Conservation (phyloP, 495 filamentous ascomycete species). For the Penicillium egyptiacum region DNA sequence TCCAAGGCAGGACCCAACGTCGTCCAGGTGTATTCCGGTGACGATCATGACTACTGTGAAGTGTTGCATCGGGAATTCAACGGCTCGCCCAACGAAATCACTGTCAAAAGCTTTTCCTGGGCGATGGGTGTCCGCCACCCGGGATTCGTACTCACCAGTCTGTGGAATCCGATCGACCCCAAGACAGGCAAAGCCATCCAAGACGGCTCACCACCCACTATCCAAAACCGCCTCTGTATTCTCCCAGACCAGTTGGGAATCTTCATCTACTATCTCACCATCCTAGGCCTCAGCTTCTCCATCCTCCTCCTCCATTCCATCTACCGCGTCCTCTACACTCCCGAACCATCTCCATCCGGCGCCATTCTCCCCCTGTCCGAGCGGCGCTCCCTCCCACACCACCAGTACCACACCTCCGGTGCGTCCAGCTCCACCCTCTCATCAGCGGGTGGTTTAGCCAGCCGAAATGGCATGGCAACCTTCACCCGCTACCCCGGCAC, state of each 20-base stretch:
- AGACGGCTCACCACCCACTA: conserved; percentile 48
- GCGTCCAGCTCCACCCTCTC: conserved; percentile 41
- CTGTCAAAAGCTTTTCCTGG: conserved; percentile 91
- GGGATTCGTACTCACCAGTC: conserved; percentile 81
- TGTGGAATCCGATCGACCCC: conserved; percentile 84
- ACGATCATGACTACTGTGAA: conserved; percentile 99
- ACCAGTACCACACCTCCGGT: conserved; percentile 36
- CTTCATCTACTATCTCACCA: conserved; percentile 70
- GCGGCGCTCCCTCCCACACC: conserved; percentile 21
- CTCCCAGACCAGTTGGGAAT: conserved; percentile 84
- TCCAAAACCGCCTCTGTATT: conserved; percentile 88
- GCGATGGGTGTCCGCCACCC: conserved; percentile 94
- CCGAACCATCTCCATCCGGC: conserved; percentile 15
- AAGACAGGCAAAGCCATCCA: conserved; percentile 56
- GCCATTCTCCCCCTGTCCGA: conserved; percentile 43
- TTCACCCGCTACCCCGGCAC: conserved; percentile 27
- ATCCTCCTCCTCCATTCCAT: conserved; percentile 62
- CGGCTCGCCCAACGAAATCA: conserved; percentile 77
- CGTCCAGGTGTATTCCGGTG: conserved; percentile 81
- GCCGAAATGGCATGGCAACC: conserved; percentile 32
- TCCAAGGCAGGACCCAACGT: conserved; percentile 70
- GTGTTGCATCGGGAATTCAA: conserved; percentile 69
- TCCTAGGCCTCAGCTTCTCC: conserved; percentile 60
- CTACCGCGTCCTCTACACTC: conserved; percentile 39
- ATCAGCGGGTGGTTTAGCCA: conserved; percentile 33